Evolutionary conservation across 2,329 filamentous ascomycete genomes (phyloP).

Genomic region (Myotisia sp.): DNA sequence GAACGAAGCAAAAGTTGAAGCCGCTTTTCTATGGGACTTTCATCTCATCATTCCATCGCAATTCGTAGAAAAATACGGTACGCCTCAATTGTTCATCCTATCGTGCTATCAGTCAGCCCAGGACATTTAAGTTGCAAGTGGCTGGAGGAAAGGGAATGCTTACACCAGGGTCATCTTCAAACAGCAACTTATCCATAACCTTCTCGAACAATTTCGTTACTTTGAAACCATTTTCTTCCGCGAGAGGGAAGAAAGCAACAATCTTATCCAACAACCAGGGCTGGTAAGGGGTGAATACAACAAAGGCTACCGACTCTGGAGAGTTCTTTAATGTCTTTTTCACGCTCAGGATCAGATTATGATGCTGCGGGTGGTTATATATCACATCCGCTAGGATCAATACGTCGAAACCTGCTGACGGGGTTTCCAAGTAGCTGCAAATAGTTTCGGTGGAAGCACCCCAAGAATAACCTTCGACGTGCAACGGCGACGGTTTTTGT

Average conservation of each 20-base stretch:
- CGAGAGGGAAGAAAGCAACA: constrained; percentile 70
- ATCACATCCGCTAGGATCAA: constrained; percentile 77
- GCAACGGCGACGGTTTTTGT: constrained; percentile 32
- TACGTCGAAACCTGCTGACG: constrained; percentile 50
- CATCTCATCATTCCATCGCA: constrained; percentile 49
- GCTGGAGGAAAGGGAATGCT: constrained; percentile 17
- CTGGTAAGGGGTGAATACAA: constrained; percentile 89
- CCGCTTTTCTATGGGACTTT: no score
- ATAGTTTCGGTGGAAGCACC: constrained; percentile 50
- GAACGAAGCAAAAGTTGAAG: no score
- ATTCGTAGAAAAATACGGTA: constrained; percentile 66
- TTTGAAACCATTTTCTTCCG: constrained; percentile 52
- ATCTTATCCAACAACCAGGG: constrained; percentile 82
- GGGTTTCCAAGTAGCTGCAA: constrained; percentile 40
- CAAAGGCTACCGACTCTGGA: constrained; percentile 50
- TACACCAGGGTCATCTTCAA: constrained; percentile 71
- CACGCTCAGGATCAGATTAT: constrained; percentile 60
- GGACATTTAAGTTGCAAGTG: not conserved
- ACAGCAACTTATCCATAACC: constrained; percentile 73
- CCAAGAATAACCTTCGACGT: constrained; percentile 69
- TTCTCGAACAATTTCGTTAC: constrained; percentile 72
- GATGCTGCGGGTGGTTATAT: constrained; percentile 82
- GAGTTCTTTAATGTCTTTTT: constrained; percentile 47
- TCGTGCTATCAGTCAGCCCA: constrained; percentile 3
- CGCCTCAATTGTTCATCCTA: constrained; percentile 63